A percentile compares a stretch with the other conserved stretches of the same genome.
Evolutionary conservation across 1,284 basidiomycete species (phyloP).

Genomic region (Ceratobasidium sp.): DNA sequence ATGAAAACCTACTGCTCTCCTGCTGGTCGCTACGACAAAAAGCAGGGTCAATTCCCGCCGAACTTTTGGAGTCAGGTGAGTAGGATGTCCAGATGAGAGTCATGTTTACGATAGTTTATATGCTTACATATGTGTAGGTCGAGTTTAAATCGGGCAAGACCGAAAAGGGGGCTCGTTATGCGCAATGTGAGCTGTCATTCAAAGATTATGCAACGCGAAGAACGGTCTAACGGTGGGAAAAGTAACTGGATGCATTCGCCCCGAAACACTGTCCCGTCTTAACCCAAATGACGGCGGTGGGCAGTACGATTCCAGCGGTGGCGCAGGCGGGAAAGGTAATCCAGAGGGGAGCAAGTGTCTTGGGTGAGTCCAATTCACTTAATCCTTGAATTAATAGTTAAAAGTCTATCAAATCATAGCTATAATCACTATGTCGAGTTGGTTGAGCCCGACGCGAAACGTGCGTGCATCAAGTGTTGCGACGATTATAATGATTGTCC

Average conservation of each 20-base stretch:
- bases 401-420: too few relatives aligned
- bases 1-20: constrained; percentile 41
- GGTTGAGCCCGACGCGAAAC: constrained; percentile 45
- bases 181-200: constrained; percentile 27
- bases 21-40: constrained; percentile 13
- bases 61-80: constrained; percentile 43
- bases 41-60: constrained; percentile 35
- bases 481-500: constrained; percentile 43
- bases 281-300: constrained; percentile 46
- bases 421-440: constrained; percentile 49
- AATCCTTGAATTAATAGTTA: too few relatives aligned
- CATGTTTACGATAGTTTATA: too few relatives aligned
- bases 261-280: constrained; percentile 36
- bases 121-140: constrained; percentile 3
- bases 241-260: constrained; percentile 42
- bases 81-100: too few relatives aligned
- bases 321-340: constrained; percentile 47
- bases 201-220: not conserved
- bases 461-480: constrained; percentile 48
- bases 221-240: not conserved
- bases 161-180: constrained; percentile 24
- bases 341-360: constrained; percentile 45
- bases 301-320: constrained; percentile 49
- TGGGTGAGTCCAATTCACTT: constrained; percentile 37
- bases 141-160: constrained; percentile 35